Conservation (phyloP, 176 grass and related monocot genomes). For the Carex littledalei region DNA sequence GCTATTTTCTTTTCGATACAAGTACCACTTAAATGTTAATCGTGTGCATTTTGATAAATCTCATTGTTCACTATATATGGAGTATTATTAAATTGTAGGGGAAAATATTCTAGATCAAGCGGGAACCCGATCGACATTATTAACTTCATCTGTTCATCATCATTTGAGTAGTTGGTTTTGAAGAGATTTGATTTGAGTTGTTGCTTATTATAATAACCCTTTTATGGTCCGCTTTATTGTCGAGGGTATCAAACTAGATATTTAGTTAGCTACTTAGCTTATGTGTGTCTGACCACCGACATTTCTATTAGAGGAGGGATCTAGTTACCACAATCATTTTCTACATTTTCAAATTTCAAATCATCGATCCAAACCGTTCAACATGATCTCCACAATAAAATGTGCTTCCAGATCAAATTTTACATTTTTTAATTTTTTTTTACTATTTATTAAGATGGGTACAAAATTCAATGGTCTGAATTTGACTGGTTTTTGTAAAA, state of each 20-base stretch:
- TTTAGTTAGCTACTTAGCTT: neutral
- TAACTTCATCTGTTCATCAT: neutral
- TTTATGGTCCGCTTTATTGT: neutral
- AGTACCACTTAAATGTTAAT: neutral
- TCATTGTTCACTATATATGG: neutral
- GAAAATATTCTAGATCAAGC: neutral
- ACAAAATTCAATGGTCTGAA: too few species aligned
- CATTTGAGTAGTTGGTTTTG: neutral
- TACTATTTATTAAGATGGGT: too few species aligned
- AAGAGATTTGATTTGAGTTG: neutral
- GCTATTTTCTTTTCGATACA: neutral
- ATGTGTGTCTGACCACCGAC: neutral
- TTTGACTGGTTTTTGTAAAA: too few species aligned
- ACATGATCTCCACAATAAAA: too few species aligned
- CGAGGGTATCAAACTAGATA: neutral
- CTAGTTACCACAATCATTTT: too few species aligned
- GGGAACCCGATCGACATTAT: neutral
- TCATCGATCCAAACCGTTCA: too few species aligned
- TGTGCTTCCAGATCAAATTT: too few species aligned
- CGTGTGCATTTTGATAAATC: neutral
- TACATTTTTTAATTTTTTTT: too few species aligned
- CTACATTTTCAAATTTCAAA: too few species aligned
- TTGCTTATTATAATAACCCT: neutral
- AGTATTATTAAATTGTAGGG: neutral
- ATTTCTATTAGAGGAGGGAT: too few species aligned